Base-by-base conservation (phyloP, 2,329 filamentous ascomycete genomes). In the Amesomyces nigricolor region DNA sequence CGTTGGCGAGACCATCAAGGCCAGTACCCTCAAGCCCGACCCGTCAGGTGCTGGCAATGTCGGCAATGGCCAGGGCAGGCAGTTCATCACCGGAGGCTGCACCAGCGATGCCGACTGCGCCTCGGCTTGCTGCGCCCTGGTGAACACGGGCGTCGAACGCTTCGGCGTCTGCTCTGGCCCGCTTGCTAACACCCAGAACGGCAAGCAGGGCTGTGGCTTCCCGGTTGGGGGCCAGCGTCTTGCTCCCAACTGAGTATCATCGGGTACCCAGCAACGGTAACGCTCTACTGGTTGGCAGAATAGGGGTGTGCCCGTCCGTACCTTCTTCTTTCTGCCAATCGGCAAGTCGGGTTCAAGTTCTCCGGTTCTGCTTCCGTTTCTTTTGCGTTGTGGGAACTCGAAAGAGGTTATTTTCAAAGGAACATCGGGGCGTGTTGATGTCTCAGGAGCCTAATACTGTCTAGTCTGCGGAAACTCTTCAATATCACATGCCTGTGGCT, bases 21-120 rank as follows among this genome's bases (percentile, higher is more conserved):
- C 58, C 16, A 62, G 55, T 53, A 53, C 45, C 9, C 58, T 22
- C 11, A 32, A 40, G 14, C 58, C 53, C 22, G 65, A 65, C 26
- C 64, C 72, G 5, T 58, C 71, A 19, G 72, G 72, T 19, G 67
- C 66, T 5, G 53, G 50, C 48, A 67, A 66, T 53, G 65, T 66
- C 16, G 66, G 66, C 53, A 65, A 62, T 32, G 62, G 62, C 26
- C 37, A 60, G 8, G 65, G 59, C 29, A 26, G 26, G 9, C 66
- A 68, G 60, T 68, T 68, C 53, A 67, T 68, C 59, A 64, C 62
- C 1, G 66, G 66, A 43, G 65, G 62, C 51, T 69, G 67, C 62
- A 56, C 59, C 29, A 58, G 52, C 51, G 47, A 61, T 22, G 63
- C 64, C 22, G 67, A 69, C 59, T 69, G 67, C 57, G 65, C 62